Percentiles rank a stretch among this genome's conserved stretches.
Conservation (phyloP, 352 stramenopile genomes). For the Pythium vanterpoolii region DNA sequence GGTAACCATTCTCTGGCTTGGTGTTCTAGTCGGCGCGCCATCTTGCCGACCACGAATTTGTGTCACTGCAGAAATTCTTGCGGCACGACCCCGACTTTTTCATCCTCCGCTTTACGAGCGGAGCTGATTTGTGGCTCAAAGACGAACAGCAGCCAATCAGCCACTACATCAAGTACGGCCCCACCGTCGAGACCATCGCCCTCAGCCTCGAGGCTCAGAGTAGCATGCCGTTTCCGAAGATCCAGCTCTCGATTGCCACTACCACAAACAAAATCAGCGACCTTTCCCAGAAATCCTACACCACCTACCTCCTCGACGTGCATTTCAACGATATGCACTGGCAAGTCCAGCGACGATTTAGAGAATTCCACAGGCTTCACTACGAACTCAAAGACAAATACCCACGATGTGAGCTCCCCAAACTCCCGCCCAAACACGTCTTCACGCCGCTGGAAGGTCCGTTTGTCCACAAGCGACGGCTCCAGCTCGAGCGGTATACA, state of each 20-base stretch:
- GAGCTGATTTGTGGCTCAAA: slow-evolving; percentile 43
- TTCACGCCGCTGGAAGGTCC: slow-evolving; percentile 64
- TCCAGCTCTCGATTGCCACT: slow-evolving; percentile 53
- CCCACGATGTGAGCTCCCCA: slow-evolving; percentile 27
- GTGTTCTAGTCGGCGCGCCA: neutral
- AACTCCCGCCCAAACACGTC: slow-evolving; percentile 57
- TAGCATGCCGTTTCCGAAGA: slow-evolving; percentile 58
- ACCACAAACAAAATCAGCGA: slow-evolving; percentile 82
- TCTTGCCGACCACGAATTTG: neutral
- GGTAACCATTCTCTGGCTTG: neutral
- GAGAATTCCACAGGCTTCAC: slow-evolving; percentile 54
- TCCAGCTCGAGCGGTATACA: slow-evolving; percentile 69
- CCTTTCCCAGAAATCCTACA: slow-evolving; percentile 68
- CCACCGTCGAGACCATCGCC: slow-evolving; percentile 25
- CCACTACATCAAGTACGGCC: slow-evolving; percentile 31
- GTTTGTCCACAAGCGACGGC: slow-evolving; percentile 57
- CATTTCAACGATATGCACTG: slow-evolving; percentile 67
- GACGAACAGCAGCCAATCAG: slow-evolving; percentile 47
- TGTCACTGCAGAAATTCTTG: slow-evolving; percentile 27
- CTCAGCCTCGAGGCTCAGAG: slow-evolving; percentile 37
- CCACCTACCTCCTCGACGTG: slow-evolving; percentile 67
- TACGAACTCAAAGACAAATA: slow-evolving; percentile 75
- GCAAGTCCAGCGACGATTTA: slow-evolving; percentile 64
- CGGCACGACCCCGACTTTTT: slow-evolving; percentile 45
- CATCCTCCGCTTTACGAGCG: slow-evolving; percentile 30